These are phyloP conservation scores for Modicella reniformis DNA, from an alignment of 371 early-diverging fungal species.

Conservation along the genomic window DNA sequence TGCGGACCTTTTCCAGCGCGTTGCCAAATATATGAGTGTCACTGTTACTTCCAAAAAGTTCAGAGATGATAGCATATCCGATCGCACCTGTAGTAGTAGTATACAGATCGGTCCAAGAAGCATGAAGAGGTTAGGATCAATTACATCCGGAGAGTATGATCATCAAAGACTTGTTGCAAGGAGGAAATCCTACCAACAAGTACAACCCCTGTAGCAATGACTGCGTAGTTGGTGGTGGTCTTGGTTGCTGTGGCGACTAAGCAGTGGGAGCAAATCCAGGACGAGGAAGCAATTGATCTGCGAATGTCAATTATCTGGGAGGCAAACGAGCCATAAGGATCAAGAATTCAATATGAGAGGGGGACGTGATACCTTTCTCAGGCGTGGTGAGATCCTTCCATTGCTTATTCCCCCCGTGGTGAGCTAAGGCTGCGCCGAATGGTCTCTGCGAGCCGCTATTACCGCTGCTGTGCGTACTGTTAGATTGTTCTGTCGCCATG, in stretches of 20 bases:
- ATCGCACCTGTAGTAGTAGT: slow-evolving; percentile 21
- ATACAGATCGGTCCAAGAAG: neutral
- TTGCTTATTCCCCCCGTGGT: slow-evolving; percentile 37
- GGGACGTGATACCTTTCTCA: slow-evolving; percentile 45
- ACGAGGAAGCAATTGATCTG: neutral
- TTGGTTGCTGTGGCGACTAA: slow-evolving; percentile 49
- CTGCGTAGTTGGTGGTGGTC: slow-evolving; percentile 48
- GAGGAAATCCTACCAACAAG: slow-evolving; percentile 42
- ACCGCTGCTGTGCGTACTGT: no score
- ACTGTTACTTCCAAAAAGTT: slow-evolving; percentile 51
- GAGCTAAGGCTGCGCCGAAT: slow-evolving; percentile 34
- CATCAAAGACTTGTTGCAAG: no score
- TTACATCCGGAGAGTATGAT: no score
- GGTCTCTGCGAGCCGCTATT: slow-evolving; percentile 20
- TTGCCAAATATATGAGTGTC: slow-evolving; percentile 53
- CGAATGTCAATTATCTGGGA: no score
- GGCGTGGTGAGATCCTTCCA: slow-evolving; percentile 51
- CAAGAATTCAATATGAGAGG: no score
- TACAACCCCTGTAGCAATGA: slow-evolving; percentile 43
- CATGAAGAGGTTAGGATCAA: slow-evolving; percentile 1
- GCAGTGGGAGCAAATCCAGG: neutral
- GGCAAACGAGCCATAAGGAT: no score
- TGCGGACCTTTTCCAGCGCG: slow-evolving; percentile 47
- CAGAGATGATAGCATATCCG: slow-evolving; percentile 48
- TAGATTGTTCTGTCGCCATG: slow-evolving; percentile 46